Evolutionary conservation across 2,329 filamentous ascomycete genomes (phyloP).

Genomic region (Arthrinium phaeospermum): DNA sequence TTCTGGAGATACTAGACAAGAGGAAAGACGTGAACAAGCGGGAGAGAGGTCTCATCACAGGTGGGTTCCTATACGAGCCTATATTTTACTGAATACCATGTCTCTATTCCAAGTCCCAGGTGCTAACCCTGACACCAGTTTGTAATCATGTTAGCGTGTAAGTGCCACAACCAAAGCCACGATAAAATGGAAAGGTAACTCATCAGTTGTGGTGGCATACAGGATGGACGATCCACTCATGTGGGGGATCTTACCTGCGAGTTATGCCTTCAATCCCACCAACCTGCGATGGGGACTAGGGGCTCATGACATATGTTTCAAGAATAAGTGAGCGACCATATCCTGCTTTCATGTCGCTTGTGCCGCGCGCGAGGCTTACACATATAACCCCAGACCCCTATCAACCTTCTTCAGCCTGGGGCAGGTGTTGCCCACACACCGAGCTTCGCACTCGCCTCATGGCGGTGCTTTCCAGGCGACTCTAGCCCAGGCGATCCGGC

Average conservation of each 20-base stretch:
- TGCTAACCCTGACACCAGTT: slow-evolving; percentile 55
- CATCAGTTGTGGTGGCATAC: slow-evolving; percentile 24
- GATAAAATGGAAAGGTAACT: neutral
- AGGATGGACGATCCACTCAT: slow-evolving; percentile 94
- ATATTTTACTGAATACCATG: neutral
- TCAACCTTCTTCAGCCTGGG: slow-evolving; percentile 86
- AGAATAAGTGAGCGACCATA: slow-evolving; percentile 67
- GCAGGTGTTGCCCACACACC: slow-evolving; percentile 89
- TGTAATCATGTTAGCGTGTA: slow-evolving; percentile 91
- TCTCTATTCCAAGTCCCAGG: neutral
- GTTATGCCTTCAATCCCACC: slow-evolving; percentile 71
- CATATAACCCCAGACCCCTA: slow-evolving; percentile 56
- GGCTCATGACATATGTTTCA: slow-evolving; percentile 95
- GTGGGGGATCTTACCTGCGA: slow-evolving; percentile 85
- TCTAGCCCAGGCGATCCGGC: slow-evolving; percentile 81
- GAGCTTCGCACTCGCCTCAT: slow-evolving; percentile 74
- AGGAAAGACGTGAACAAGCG: slow-evolving; percentile 70
- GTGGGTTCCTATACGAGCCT: slow-evolving; percentile 49
- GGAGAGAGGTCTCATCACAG: slow-evolving; percentile 81
- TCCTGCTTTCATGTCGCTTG: neutral
- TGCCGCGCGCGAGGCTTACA: slow-evolving; percentile 22
- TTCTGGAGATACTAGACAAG: slow-evolving; percentile 77
- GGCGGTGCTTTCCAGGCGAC: slow-evolving; percentile 92
- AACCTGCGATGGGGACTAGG: slow-evolving; percentile 90
- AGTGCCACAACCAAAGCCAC: slow-evolving; percentile 47